Conservation (phyloP, 192 early-diverging fungal species). For the Spizellomyces sp. region DNA sequence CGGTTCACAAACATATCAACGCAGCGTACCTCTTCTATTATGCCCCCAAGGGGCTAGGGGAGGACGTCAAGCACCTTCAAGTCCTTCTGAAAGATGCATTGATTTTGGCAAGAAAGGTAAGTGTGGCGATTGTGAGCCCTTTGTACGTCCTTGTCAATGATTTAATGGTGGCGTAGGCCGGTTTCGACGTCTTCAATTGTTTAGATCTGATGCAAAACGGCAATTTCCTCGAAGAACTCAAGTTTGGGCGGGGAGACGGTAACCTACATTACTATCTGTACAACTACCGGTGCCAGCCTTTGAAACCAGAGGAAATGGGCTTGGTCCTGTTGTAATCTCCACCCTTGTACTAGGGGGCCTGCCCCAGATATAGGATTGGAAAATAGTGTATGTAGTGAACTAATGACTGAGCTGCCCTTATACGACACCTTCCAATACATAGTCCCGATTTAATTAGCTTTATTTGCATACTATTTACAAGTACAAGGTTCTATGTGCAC, state of each 20-base stretch:
- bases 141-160: constrained; percentile 6
- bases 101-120: constrained; percentile 64
- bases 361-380: too few relatives aligned
- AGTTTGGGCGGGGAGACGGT: constrained; percentile 93
- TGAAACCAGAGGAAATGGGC: constrained; percentile 73
- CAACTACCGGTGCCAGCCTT: constrained; percentile 83
- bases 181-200: constrained; percentile 96
- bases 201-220: constrained; percentile 91
- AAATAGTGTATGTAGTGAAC: too few relatives aligned
- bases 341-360: too few relatives aligned
- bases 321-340: constrained; percentile 79
- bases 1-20: constrained; percentile 69
- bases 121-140: not conserved
- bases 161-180: constrained; percentile 38
- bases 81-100: constrained; percentile 79
- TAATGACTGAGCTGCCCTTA: too few relatives aligned
- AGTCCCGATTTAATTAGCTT: not conserved
- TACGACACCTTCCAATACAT: too few relatives aligned
- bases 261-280: constrained; percentile 95
- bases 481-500: too few relatives aligned
- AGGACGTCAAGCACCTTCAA: constrained; percentile 56
- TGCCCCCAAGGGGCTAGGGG: constrained; percentile 49
- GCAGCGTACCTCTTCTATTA: constrained; percentile 98
- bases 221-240: constrained; percentile 76
- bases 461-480: not conserved